phyloP scores from a whole-genome alignment of 2,329 filamentous ascomycete species.

The Phoma herbarum region DNA sequence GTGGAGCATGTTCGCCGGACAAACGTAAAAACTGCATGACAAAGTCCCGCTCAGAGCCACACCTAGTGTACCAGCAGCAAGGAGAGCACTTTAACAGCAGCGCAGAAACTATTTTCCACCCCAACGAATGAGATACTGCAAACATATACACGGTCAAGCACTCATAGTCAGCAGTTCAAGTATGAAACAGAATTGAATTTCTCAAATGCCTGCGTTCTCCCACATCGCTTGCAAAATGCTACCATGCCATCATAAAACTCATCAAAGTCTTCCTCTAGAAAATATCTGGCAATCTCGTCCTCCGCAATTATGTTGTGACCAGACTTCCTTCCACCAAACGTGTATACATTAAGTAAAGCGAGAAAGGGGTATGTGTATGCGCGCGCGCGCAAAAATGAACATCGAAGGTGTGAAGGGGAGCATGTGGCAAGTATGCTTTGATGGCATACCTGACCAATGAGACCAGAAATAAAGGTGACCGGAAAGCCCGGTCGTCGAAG shows the following conservation, averaged over 20 bases:
- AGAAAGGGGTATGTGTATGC: constrained; percentile 14
- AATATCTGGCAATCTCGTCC: background rate
- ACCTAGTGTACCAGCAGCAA: too few species aligned
- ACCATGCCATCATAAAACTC: constrained; percentile 18
- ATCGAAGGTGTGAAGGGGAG: constrained; percentile 2
- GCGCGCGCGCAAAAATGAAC: constrained; percentile 9
- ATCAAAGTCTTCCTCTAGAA: constrained; percentile 5
- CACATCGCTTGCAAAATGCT: constrained; percentile 2
- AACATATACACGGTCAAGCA: background rate
- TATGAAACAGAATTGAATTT: constrained; percentile 14
- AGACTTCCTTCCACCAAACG: constrained; percentile 6
- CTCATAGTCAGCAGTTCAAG: background rate
- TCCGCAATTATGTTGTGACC: constrained; percentile 10
- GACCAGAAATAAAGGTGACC: constrained; percentile 2
- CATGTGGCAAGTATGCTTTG: constrained; percentile 10
- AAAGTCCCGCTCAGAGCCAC: background rate
- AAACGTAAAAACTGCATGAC: background rate
- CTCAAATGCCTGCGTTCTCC: constrained; percentile 2
- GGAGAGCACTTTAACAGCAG: too few species aligned
- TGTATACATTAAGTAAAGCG: constrained; percentile 22
- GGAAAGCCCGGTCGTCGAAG: background rate
- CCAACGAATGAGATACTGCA: too few species aligned
- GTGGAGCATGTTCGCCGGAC: constrained; percentile 1
- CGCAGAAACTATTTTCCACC: too few species aligned
- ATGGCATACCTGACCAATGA: constrained; percentile 6